These are phyloP conservation scores for Dionaea muscipula DNA, from an alignment of 179 eudicot species.

Conservation along the genomic window DNA sequence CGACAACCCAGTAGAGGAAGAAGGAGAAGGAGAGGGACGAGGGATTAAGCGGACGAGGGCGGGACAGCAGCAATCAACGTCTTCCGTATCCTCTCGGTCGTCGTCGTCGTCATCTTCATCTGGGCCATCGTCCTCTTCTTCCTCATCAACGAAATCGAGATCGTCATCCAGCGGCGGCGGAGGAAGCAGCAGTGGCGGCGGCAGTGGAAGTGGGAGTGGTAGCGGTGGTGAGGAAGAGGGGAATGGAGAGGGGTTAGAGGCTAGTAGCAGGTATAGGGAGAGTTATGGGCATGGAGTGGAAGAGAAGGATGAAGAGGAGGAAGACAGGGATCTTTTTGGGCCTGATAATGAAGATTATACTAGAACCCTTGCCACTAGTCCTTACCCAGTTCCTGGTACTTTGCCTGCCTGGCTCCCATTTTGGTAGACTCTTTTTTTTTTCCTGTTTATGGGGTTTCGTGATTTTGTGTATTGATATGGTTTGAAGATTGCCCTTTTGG, in stretches of 20 bases:
- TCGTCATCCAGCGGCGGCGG: conserved; percentile 31
- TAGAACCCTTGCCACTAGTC: conserved; percentile 49
- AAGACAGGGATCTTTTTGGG: conserved; percentile 75
- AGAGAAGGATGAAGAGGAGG: conserved; percentile 22
- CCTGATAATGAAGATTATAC: conserved; percentile 78
- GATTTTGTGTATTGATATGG: not conserved
- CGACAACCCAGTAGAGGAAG: conserved; percentile 9
- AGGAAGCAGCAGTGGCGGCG: conserved; percentile 24
- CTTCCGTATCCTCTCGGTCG: conserved; percentile 45
- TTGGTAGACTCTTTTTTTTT: not conserved
- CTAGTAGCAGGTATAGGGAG: conserved; percentile 23
- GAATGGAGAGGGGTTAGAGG: conserved; percentile 38
- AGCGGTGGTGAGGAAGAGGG: conserved; percentile 23
- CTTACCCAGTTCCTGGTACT: conserved; percentile 68
- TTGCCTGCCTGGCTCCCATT: not conserved
- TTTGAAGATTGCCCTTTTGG: not conserved
- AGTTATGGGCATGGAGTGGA: conserved; percentile 18
- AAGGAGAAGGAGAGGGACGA: not conserved
- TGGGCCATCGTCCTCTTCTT: conserved; percentile 41
- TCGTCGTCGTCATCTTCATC: conserved; percentile 36
- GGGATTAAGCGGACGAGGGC: too few species aligned
- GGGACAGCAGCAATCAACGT: conserved; percentile 34
- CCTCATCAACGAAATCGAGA: conserved; percentile 39
- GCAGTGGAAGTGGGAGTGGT: conserved; percentile 18
- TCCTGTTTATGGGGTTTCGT: not conserved